These are phyloP conservation scores for Tetrapisispora iriomotensis DNA, from an alignment of 805 yeast genomes.

Conservation along the genomic window DNA sequence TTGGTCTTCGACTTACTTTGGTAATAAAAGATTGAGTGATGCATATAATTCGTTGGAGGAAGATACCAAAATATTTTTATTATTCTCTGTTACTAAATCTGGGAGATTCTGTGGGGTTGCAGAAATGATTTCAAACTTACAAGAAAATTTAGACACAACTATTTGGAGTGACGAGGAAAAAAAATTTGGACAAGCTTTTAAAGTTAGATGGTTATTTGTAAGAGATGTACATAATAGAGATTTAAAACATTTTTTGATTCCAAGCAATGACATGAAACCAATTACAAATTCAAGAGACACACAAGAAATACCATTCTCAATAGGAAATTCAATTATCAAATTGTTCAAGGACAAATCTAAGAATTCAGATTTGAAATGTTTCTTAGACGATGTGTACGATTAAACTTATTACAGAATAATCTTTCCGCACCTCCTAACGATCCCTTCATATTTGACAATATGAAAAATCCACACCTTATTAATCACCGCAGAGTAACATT, in stretches of 20 bases:
- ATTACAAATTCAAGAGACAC: conserved; percentile 55
- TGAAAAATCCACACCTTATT: too few relatives aligned
- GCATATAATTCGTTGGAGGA: conserved; percentile 27
- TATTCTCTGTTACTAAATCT: conserved; percentile 50
- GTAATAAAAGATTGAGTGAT: conserved; percentile 41
- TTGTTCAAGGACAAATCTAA: conserved; percentile 29
- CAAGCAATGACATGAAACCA: conserved; percentile 39
- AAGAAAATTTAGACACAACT: conserved; percentile 27
- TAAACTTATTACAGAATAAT: neutral
- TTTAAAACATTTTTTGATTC: conserved; percentile 38
- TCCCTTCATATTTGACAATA: too few relatives aligned
- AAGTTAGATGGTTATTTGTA: conserved; percentile 43
- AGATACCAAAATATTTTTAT: conserved; percentile 33
- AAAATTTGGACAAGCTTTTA: conserved; percentile 44
- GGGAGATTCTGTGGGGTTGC: conserved; percentile 52
- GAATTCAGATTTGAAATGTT: conserved; percentile 8
- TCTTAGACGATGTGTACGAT: conserved; percentile 10
- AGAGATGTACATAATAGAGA: conserved; percentile 42
- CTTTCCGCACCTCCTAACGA: too few relatives aligned
- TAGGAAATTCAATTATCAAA: conserved; percentile 39
- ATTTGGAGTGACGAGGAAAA: conserved; percentile 37
- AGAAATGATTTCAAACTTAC: conserved; percentile 36
- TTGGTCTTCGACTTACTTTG: conserved; percentile 53
- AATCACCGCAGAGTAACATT: too few relatives aligned
- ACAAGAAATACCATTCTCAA: conserved; percentile 43